Evolutionary conservation across 257 asterid species (phyloP), one percentile per base, ranked within the genome.

Genomic region (Verbascum thapsus): DNA sequence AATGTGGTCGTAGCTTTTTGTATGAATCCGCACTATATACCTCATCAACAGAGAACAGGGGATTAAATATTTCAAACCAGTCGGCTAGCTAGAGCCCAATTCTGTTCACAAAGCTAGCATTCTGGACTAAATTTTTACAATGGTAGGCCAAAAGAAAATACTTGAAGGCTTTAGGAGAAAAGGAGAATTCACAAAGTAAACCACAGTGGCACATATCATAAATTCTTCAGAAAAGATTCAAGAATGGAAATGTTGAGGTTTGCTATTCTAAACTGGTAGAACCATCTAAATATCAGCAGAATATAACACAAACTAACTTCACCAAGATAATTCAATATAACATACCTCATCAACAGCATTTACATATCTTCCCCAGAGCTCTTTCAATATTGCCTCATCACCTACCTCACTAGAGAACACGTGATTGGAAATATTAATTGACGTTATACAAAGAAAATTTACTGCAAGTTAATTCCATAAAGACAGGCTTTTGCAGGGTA

Each of bases 371-470:
- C 77, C 88, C 87, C 90, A 85, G 61, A 92, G 84, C 41, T 79
- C 72, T 78, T 83, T 83, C 77, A 92, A 78, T 49, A 89, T 92
- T 13, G 85, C 96, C 85, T 92, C 97, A 57, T 89, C 96, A 5
- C 97, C 99, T 45, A 73, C 83, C 71, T 89, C 99, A 72, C 99
- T 92, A 52, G 71, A 67, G 61, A 76, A 68, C 39, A 47, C 20
- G 72, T 57, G 60, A 72, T 49, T 58, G 60, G 40, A 75, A 63
- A 61, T 20, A 70, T 63, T 64, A 68, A 64, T 51, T 47, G 10
- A 68, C 17, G 15, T 26, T 42, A 54, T 11, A 34, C 49, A 61
- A 5, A 19, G 55, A 67, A 49, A 32, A 45, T 72, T 56, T 18
- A 13, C 37, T 54, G 66, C 22, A 55, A 53, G 38, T 20, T 40